A percentile compares a stretch with the other conserved stretches of the same genome.
These are phyloP conservation scores for Silene coronaria DNA, from an alignment of 179 eudicot species.

Conservation along the genomic window DNA sequence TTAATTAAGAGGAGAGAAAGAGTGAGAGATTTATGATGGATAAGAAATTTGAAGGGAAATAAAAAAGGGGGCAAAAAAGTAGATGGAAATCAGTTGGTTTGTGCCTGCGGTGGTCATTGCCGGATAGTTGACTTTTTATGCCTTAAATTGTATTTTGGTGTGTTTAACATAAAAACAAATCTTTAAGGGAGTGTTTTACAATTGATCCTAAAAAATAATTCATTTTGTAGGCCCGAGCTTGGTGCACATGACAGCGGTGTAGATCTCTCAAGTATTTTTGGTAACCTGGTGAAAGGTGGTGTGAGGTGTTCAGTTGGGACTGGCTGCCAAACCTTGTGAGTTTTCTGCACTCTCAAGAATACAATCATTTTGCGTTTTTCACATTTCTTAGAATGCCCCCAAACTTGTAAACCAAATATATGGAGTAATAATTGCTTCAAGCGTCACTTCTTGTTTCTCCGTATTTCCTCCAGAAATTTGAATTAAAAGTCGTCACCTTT, in stretches of 20 bases:
- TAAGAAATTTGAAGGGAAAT: no score
- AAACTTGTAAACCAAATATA: not conserved
- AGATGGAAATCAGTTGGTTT: no score
- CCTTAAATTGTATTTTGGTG: no score
- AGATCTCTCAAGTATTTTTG: constrained; percentile 23
- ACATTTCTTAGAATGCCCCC: not conserved
- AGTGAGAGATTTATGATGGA: no score
- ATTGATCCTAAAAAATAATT: constrained; percentile 1
- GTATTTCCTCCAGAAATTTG: not conserved
- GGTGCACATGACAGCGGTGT: constrained; percentile 21
- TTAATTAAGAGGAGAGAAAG: no score
- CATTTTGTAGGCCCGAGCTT: constrained; percentile 17
- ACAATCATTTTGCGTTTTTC: not conserved
- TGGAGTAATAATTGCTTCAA: no score
- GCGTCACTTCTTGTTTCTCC: not conserved
- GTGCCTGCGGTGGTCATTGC: no score
- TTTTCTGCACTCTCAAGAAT: not conserved
- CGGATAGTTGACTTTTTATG: no score
- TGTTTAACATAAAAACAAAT: no score
- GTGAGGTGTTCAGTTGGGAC: constrained; percentile 30
- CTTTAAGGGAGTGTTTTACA: no score
- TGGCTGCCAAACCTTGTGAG: constrained; percentile 32
- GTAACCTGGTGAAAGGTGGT: constrained; percentile 27
- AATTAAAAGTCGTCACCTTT: not conserved
- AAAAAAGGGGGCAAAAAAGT: no score